Evolutionary conservation across 2,329 filamentous ascomycete species (phyloP), one percentile per base, ranked within the genome.

Genomic region (Talaromyces sp.): DNA sequence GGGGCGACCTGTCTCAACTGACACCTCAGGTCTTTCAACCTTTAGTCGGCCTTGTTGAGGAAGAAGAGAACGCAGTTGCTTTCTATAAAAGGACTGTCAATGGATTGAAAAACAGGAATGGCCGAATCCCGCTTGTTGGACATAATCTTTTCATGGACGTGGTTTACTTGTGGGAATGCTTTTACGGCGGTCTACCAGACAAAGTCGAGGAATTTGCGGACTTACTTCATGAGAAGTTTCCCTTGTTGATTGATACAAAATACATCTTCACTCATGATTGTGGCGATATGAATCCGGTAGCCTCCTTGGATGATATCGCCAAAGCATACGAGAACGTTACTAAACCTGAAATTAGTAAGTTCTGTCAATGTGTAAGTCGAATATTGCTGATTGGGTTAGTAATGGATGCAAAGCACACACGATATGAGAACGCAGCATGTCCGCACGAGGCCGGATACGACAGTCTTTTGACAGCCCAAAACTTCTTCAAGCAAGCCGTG

Each of bases 121-220:
- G 61, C 10, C 78, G 81, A 14, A 80, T 82, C 2, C 78, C 87
- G 1, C 69, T 89, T 2, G 83, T 89, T 2, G 87, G 86, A 1
- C 87, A 89, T 74, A 89, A 89, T 68, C 81, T 87, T 69, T 87
- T 89, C 71, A 83, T 83, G 1, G 87, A 89, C 69, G 71, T 89
- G 47, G 78, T 88, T n/a, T 87, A 88, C 70, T 78, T 89, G 65
- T 87, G 86, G 70, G 78, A 79, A 39, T 83, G 82, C 60, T 88
- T 89, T 72, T 81, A 88, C 62, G 87, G 86, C 1, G 72, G 79
- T 7, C 75, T 89, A 19, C 87, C 87, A 1, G 80, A 84, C 31
- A 82, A 77, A 1, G 76, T 88, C 0, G 81, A 83, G 54, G 83
- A 83, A 31, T 88, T 88, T 69, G 77, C 81, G 65, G 67, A 73